Evolutionary conservation across 164 flowering plant genomes (phyloP), one percentile per base, ranked within the genome.

Genomic region (Dillenia turbinata): DNA sequence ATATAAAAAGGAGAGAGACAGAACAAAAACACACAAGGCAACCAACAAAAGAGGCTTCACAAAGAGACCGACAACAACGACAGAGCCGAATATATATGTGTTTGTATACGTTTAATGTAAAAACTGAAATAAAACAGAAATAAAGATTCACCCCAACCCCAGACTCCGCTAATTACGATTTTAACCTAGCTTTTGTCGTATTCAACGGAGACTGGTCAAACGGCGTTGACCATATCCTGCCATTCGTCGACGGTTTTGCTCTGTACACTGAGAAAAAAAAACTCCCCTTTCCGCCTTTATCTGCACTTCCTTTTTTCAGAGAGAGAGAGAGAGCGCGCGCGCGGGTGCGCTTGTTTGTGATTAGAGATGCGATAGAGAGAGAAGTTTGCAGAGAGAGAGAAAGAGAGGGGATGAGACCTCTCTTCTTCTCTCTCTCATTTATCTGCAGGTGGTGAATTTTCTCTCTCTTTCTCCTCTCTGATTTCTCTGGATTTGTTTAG

Each of bases 171-270:
- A 61, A 54, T 65, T 65, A 69, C 77, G 13, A 14, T 44, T 44
- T 14, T 56, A 54, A 47, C 73, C 73, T 45, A 51, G 15, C n/a
- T 10, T 56, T 71, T 71, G 65, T 68, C 71, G 49, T 47, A 46
- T 43, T 53, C 49, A 15, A 19, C 8, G 10, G 8, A 3, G 13
- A 47, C 16, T 40, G 70, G 83, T 77, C 81, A 80, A 77, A 72
- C 61, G 61, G 24, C 65, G 72, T 75, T 80, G 83, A 80, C 83
- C 60, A 70, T 72, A 71, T 76, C 75, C 77, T 47, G 22, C 57
- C 52, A 64, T 47, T 22, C 60, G 64, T 70, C 73, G 67, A 59
- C 63, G 54, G 62, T 71, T 52, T n/a, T 47, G 50, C 63, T 65
- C 61, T 51, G 10, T 59, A 16, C 46, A 44, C 48, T 50, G 52